Evolutionary conservation across 2,329 filamentous ascomycete genomes (phyloP), one percentile per base, ranked within the genome.

Genomic region (Alternaria postmessia): DNA sequence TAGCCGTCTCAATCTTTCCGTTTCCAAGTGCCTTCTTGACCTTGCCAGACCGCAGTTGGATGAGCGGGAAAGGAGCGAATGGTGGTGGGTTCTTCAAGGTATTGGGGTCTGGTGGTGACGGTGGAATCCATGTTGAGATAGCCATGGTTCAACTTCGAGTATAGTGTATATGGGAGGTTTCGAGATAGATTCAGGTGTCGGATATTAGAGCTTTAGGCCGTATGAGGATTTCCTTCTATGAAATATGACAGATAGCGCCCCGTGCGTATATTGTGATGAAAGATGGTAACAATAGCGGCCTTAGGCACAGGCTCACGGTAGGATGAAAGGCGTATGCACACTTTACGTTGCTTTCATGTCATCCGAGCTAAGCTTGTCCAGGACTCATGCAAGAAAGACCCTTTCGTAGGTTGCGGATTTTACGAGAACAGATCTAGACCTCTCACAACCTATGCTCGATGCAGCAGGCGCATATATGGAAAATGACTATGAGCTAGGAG

Each of bases 31-130:
- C 81, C 24, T 79, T 81, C 72, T 86, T 85, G 81, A 88, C 84
- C 62, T 80, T 83, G 24, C 85, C 85, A 0, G 83, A 84, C 30
- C 87, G 85, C 14, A 90, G 76, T 69, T 89, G 84, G 22, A 86
- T 73, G 12, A 90, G 78, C 3, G 74, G 81, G 59, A 88, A 86
- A 0, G 73, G 70, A 1, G 58, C 30, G 58, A 77, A 77, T 0
- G 70, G 65, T 9, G 54, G 59, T 7, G 72, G 70, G 28, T 72
- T 66, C 14, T 54, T 59, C 7, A 72, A 60, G 14, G 65, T 62
- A 12, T 66, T 36, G 0, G 69, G 72, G 24, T 71, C 60, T 7
- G 70, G 70, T 3, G 63, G 68, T 8, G 63, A 60, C 32, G 70
- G 73, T 2, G 70, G 64, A 7, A 59, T 57, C 71, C 71, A 72